Evolutionary conservation across 306 rosid species (phyloP), one percentile per base, ranked within the genome.

Genomic region (Dryas alaskensis): DNA sequence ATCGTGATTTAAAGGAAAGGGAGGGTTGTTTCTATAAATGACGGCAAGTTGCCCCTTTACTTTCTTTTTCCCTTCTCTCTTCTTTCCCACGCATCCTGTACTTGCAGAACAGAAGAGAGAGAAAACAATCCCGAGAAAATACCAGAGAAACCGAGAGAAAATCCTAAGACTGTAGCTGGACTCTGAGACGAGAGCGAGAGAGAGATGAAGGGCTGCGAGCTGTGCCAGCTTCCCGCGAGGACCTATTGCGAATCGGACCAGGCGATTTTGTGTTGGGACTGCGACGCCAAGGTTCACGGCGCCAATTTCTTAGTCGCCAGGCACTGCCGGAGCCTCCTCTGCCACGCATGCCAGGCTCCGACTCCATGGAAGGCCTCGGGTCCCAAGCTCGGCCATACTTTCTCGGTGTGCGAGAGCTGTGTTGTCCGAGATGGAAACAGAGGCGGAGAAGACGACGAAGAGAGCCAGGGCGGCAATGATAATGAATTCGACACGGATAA

Each of bases 341-440:
- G 97, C 75, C 87, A 83, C 43, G 61, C 78, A 0, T 92, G 97
- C 76, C 96, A 92, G 53, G 82, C 96, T 8, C 90, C 31, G 0
- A 89, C 97, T 25, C 85, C 96, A 4, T 89, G 97, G 97, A 86
- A 80, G 40, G 96, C 97, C 59, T 81, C 92, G 74, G 97, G 96
- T 39, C 69, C 87, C 3, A 76, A 66, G 42, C 91, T 92, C 9
- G 92, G 89, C 7, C 86, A 85, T 80, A 79, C 97, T 3, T 79
- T 89, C 46, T 86, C 93, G 0, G 72, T 86, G 1, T 92, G 97
- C 67, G 80, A 79, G 65, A 67, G 52, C 9, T 92, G 97, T 62
- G 82, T 84, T 45, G 80, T 73, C 0, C 81, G 82, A 8, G 68
- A 67, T 10, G 76, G 60, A 69, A 14, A 51, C 39, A 46, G 73